phyloP scores from a whole-genome alignment of 306 rosid genomes.

The Dryas drummondii region DNA sequence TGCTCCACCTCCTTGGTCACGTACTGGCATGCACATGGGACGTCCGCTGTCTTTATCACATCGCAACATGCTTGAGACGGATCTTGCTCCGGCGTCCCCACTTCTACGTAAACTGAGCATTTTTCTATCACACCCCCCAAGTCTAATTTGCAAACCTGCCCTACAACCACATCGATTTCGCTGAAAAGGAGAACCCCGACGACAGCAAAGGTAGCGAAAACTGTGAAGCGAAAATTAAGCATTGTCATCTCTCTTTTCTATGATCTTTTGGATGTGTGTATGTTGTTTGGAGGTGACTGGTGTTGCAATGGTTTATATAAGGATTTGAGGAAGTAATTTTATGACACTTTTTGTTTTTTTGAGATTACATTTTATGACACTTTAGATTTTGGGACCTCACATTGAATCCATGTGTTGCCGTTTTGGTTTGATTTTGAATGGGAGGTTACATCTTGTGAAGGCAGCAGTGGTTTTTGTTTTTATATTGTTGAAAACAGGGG shows the following conservation, averaged over 20 bases:
- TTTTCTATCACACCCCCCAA: conserved; percentile 11
- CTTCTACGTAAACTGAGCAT: conserved; percentile 20
- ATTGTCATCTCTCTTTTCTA: conserved; percentile 8
- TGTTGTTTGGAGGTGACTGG: not conserved
- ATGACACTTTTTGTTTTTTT: too few relatives aligned
- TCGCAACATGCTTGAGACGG: conserved; percentile 28
- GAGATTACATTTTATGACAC: not conserved
- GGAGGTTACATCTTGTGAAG: not conserved
- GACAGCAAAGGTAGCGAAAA: conserved; percentile 3
- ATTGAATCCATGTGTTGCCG: not conserved
- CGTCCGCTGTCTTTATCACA: conserved; percentile 10
- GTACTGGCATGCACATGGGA: conserved; percentile 22
- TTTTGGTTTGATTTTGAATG: not conserved
- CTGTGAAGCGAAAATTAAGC: not conserved
- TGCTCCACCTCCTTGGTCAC: conserved; percentile 18
- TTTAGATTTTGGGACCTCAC: not conserved
- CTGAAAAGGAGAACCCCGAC: not conserved
- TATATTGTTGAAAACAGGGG: not conserved
- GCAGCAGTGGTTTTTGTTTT: not conserved
- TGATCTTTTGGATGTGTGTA: too few relatives aligned
- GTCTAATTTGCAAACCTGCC: conserved; percentile 28
- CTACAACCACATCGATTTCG: conserved; percentile 5
- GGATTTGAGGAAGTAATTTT: not conserved
- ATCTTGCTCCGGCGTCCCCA: not conserved
- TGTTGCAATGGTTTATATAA: not conserved